Evolutionary conservation across 2,329 filamentous ascomycete genomes (phyloP), one percentile per base, ranked within the genome.

Genomic region (Aspergillus sclerotialis): DNA sequence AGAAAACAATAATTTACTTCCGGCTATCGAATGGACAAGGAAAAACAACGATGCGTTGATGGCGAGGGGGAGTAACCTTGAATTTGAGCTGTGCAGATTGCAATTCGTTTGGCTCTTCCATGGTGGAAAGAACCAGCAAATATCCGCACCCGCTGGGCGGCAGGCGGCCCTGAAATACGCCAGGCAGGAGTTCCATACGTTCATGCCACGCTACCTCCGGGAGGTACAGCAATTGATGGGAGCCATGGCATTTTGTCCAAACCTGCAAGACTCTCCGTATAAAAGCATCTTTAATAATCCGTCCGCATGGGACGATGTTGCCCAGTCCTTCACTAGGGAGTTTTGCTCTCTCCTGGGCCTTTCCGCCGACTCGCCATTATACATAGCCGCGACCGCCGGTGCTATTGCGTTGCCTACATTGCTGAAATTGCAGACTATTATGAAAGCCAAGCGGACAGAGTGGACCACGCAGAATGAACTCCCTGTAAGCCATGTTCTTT

Each of bases 381-480:
- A 94, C 58, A 80, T 95, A 17, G 89, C 92, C 30, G 83, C 84
- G 2, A 96, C 90, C 8, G 92, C 92, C 1, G 92, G 92, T 29
- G 82, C 87, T 7, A 92, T 98, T 32, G 90, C 92, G 1, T 71
- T 98, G 0, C 92, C 92, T 0, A 85, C 83, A 10, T 72, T 96
- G 4, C 73, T 94, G 48, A 98, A 96, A 62, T 80, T 93, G 53
- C 85, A 87, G 38, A 79, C 75, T 3, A 89, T 92, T 54, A 89
- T 93, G 71, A 84, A 84, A 50, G 80, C 87, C 49, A 89, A 90
- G 62, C 80, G 85, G 42, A 94, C 90, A 0, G 89, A 94, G 61
- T 98, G 92, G 92, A 95, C 89, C 1, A 89, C 86, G 4, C 76
- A 84, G 40, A 81, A 92, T 53, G 92, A 98, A 60, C 69, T 98